Base-by-base conservation (phyloP, 129 eudicot genomes). In the Glebionis coronaria region DNA sequence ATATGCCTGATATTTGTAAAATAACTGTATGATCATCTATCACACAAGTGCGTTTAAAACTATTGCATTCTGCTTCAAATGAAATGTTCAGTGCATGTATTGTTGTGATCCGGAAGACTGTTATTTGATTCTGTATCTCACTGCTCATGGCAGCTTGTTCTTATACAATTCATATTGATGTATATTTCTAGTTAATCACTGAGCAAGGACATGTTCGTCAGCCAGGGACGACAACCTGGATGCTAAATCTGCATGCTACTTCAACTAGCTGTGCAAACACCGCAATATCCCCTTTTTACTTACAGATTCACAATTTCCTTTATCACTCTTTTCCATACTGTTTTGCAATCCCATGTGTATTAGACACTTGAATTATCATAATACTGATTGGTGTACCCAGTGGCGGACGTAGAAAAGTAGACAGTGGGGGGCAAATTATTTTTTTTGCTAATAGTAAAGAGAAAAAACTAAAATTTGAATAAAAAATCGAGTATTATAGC, bases 21-120 rank as follows among this genome's bases (percentile, higher is more conserved):
- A 65, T 79, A 62, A 61, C 45, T 85, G 87, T 72, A 78, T 58
- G 35, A 38, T 59, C 40, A n/a, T n/a, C n/a, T 29, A 29, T 49
- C 23, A 58, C 47, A n/a, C 9, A 20, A 56, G 40, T 23, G 59
- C 72, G 29, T 44, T 50, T 67, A 49, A 10, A 67, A 67, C 19
- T 49, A 21, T 35, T 52, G 61, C 46, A 50, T 16, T 12, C 12
- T 4, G 35, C 42, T 27, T 56, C 6, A 3, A 27, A 56, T 25
- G 35, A 25, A 23, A 56, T 25, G 42, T 12, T 53, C 14, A 12
- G 21, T 53, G 13, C 21, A 12, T 53, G 58, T 53, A 53, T 11
- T 53, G 58, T 53, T 11, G 61, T 56, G 21, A 54, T 7, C 4
- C 28, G 20, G 59, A 54, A 54, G 59, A 54, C 19, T 20, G 31